Evolutionary conservation across 2,329 filamentous ascomycete genomes (phyloP).

Genomic region (Trichoderma arundinaceum): DNA sequence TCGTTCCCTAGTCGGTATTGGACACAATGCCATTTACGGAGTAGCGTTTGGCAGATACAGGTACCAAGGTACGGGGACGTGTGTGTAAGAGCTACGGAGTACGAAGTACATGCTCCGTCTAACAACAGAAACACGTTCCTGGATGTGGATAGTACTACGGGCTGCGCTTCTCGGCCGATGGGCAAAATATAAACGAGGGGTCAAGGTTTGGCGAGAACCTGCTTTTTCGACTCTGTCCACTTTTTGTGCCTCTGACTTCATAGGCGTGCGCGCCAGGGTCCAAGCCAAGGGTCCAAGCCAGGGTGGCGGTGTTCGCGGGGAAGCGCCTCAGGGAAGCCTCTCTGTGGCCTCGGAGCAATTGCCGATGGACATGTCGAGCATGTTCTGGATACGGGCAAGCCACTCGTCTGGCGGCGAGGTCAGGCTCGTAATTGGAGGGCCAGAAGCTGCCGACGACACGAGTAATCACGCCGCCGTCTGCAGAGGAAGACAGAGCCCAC

Average conservation of each 20-base stretch:
- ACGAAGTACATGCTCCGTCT: no score
- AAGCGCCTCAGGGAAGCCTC: constrained; percentile 15
- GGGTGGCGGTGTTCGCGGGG: constrained; percentile 31
- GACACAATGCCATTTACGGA: not conserved
- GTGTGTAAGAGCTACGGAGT: no score
- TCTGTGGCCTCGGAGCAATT: constrained; percentile 16
- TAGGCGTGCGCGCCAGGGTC: not conserved
- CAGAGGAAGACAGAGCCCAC: not conserved
- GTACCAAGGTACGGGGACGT: no score
- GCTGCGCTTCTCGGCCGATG: constrained; percentile 19
- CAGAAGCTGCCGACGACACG: not conserved
- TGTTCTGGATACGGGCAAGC: no score
- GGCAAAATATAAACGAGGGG: constrained; percentile 19
- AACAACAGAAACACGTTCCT: constrained; percentile 20
- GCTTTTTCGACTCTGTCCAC: constrained; percentile 20
- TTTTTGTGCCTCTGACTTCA: constrained; percentile 31
- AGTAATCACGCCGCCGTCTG: not conserved
- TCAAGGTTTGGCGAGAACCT: constrained; percentile 31
- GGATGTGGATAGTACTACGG: constrained; percentile 5
- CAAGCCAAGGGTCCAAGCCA: constrained; percentile 13
- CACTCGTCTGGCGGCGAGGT: not conserved
- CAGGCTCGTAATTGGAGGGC: not conserved
- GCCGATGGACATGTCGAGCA: constrained; percentile 8
- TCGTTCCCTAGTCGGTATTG: not conserved
- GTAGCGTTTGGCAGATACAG: not conserved